phyloP scores from a whole-genome alignment of 2,329 filamentous ascomycete genomes.

The Colletotrichum sp. region DNA sequence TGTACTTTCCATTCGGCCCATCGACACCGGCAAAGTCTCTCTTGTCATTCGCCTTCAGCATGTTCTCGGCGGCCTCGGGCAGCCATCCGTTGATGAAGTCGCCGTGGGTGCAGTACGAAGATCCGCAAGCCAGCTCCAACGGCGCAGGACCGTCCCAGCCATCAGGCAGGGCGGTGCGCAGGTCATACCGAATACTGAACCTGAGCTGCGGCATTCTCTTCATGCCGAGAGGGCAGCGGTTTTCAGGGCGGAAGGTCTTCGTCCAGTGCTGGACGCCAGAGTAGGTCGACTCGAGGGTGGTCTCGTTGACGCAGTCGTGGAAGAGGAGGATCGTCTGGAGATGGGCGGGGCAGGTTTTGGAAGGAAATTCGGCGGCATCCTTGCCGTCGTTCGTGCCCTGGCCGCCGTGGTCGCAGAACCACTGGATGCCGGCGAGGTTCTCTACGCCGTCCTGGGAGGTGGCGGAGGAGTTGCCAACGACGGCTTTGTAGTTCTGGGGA shows the following conservation, averaged over 20 bases:
- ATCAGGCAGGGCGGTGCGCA: constrained; percentile 43
- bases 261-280: constrained; percentile 9
- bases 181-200: constrained; percentile 52
- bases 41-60: constrained; percentile 33
- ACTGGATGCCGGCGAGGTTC: constrained; percentile 20
- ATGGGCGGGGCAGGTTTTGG: constrained; percentile 28
- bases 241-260: constrained; percentile 20
- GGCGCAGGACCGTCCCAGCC: constrained; percentile 50
- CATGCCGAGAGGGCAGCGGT: constrained; percentile 46
- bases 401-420: constrained; percentile 32
- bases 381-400: constrained; percentile 37
- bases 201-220: constrained; percentile 51
- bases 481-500: constrained; percentile 44
- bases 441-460: constrained; percentile 24
- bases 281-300: constrained; percentile 25
- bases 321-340: constrained; percentile 27
- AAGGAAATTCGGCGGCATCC: neutral
- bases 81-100: constrained; percentile 56
- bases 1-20: neutral
- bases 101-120: constrained; percentile 46
- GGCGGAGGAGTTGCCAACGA: constrained; percentile 43
- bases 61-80: constrained; percentile 41
- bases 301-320: constrained; percentile 27
- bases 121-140: constrained; percentile 45
- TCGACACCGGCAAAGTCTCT: neutral